Base-by-base conservation (phyloP, 2,329 filamentous ascomycete species). In the Hawksworthiomyces lignivorus region DNA sequence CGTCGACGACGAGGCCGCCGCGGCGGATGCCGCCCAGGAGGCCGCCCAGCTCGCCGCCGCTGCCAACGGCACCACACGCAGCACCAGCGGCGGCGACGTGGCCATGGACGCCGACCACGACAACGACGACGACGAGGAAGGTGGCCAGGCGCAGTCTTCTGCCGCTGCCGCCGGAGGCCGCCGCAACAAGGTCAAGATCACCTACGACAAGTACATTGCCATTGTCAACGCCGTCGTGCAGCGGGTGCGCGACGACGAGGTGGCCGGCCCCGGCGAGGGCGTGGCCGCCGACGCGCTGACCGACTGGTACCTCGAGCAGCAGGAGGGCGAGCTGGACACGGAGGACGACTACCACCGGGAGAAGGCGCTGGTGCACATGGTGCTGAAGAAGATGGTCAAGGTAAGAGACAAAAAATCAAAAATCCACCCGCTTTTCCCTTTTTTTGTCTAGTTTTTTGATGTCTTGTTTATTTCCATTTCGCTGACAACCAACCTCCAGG, bases 351-450 rank as follows among this genome's bases (percentile, higher is more conserved):
- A 94, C 56, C 75, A 89, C 57, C 69, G 67, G 14, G 88, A 97
- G 65, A 75, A 78, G 57, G 69, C 69, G 4, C 65, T 95, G 43
- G 83, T 82, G 12, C 76, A 70, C 58, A 92, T 95, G 75, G 90
- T 98, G 40, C 65, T 98, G 52, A 94, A 86, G 73, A 83, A 87
- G 63, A 94, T 97, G 83, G 84, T 96, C 57, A 96, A 92, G 82
- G 88, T 92, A 69, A 57, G 77, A n/a, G n/a, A n/a, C n/a, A n/a
- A n/a, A n/a, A n/a, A n/a, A n/a, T n/a, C n/a, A n/a, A n/a, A n/a
- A n/a, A n/a, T n/a, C n/a, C n/a, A n/a, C n/a, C n/a, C n/a, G n/a
- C n/a, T n/a, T n/a, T n/a, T 65, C 34, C 42, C 17, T 49, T 24
- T 19, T 26, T 7, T 30, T 19, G 30, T 20, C 4, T 22, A 2